phyloP scores from a whole-genome alignment of 208 protist genomes.

The Trypanosoma avium region DNA sequence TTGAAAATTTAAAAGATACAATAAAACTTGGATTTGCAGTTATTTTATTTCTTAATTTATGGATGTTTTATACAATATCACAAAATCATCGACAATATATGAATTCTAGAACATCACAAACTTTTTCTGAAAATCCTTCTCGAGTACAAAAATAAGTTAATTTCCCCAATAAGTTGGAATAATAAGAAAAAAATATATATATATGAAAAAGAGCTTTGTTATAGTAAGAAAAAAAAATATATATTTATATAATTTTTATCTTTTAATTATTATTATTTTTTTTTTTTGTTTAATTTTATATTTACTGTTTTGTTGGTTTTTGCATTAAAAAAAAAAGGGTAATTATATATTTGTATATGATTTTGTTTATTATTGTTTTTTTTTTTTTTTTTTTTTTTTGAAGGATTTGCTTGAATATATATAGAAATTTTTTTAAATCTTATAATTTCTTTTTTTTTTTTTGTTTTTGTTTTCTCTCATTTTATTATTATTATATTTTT shows the following conservation, averaged over 20 bases:
- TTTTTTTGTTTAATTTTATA: constrained; percentile 15
- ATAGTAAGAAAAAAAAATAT: background rate
- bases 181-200: background rate
- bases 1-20: constrained; percentile 33
- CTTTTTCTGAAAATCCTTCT: background rate
- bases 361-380: background rate
- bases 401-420: background rate
- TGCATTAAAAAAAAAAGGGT: too few species aligned
- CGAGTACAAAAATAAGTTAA: constrained; percentile 13
- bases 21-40: constrained; percentile 27
- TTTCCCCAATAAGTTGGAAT: too few species aligned
- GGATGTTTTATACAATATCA: constrained; percentile 34
- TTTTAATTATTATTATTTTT: constrained; percentile 1
- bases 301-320: too few species aligned
- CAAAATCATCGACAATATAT: constrained; percentile 33
- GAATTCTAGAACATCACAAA: constrained; percentile 5
- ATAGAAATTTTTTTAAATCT: constrained; percentile 3
- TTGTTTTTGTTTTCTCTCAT: constrained; percentile 1
- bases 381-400: background rate
- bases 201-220: background rate
- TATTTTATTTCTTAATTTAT: constrained; percentile 29
- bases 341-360: background rate
- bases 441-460: background rate
- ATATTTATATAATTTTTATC: background rate
- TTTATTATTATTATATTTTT: constrained; percentile 27